Conservation (phyloP, 139 green algal species). For the Volvox africanus region DNA sequence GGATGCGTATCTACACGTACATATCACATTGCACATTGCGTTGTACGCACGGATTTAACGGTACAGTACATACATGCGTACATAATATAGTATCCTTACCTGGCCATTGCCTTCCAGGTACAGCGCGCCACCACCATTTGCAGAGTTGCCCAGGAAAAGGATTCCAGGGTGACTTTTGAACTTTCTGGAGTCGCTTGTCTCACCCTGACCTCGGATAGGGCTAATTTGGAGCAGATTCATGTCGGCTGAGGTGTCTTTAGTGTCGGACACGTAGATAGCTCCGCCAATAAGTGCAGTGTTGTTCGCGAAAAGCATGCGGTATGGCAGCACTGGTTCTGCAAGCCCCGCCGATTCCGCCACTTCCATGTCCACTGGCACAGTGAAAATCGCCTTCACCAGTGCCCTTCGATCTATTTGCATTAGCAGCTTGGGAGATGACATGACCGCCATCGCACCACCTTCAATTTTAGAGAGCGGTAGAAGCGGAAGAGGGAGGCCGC, state of each 20-base stretch:
- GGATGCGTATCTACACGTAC: not conserved
- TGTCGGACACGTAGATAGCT: not conserved
- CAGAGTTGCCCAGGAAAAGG: not conserved
- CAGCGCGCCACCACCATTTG: not conserved
- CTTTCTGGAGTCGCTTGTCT: not conserved
- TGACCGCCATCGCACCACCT: not conserved
- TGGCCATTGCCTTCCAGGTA: slow-evolving; percentile 18
- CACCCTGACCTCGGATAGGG: not conserved
- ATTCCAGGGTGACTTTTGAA: not conserved
- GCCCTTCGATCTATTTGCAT: not conserved
- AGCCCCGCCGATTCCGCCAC: not conserved
- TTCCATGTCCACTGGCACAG: not conserved
- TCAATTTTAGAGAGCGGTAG: no score
- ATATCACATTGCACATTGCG: not conserved
- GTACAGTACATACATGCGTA: no score
- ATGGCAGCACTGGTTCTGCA: not conserved
- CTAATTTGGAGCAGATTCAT: not conserved
- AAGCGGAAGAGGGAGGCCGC: no score
- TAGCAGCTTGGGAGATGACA: not conserved
- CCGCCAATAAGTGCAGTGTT: slow-evolving; percentile 23
- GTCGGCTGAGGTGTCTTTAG: not conserved
- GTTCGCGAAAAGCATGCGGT: not conserved
- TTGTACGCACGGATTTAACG: no score
- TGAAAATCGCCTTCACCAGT: not conserved
- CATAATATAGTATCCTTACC: not conserved